Evolutionary conservation across 108 stramenopile species (phyloP), one percentile per base, ranked within the genome.

Genomic region (Cyclotella sp.): DNA sequence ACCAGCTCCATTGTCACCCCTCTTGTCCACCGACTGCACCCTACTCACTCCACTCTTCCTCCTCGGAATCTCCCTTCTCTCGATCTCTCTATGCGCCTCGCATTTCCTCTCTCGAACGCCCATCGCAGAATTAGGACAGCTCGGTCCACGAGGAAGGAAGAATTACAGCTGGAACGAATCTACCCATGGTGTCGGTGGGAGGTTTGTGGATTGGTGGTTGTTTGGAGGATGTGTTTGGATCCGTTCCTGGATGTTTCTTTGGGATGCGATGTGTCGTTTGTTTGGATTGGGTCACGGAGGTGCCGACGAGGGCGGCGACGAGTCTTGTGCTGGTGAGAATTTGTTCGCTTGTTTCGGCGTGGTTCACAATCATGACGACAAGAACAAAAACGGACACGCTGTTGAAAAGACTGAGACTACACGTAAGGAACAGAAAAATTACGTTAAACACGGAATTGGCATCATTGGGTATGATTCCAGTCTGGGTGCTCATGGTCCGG

Each of bases 401-500:
- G 43, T 11, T 53, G 39, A 39, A 13, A 42, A 60, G 29, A 8
- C 21, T n/a, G 47, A 43, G 0, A 41, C 30, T 42, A 19, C 34
- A 34, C 51, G 44, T 9, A 51, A 70, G 26, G 51, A 59, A 14
- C 26, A 60, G 5, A 26, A 68, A n/a, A 27, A 43, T 41, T 46
- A 63, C 10, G 30, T 14, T 30, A 42, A 54, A 27, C 41, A 34
- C 39, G 26, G 41, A 18, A 44, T 83, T 24, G 93, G 90, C 18
- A 76, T 90, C 47, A 21, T 66, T 45, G 93, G 93, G 12, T 94
- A 91, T 63, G 93, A 94, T 84, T 70, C 88, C 10, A 86, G 85
- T 49, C 71, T 84, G 44, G 93, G 93, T 18, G 85, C 89, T 59
- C 81, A 90, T 59, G 71, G 86, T 11, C 90, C 93, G 22, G 66